Evolutionary conservation across 108 stramenopile species (phyloP).

Genomic region (Chaetoceros muelleri): DNA sequence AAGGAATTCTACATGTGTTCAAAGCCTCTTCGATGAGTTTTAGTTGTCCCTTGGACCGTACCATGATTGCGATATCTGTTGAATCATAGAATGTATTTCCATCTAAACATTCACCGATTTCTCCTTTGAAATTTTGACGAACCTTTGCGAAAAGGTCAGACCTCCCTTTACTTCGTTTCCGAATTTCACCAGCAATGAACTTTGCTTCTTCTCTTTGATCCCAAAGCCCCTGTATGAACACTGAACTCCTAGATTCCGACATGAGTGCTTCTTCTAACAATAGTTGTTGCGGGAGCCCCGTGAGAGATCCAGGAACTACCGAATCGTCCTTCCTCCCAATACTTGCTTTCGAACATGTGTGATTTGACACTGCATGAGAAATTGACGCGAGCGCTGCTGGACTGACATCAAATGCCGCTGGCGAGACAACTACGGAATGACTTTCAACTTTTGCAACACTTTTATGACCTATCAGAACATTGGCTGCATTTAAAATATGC

Average conservation of each 20-base stretch:
- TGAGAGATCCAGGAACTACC: no score
- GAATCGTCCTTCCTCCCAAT: constrained; percentile 20
- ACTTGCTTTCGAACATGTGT: constrained; percentile 3
- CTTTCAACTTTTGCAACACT: constrained; percentile 2
- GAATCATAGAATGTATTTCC: constrained; percentile 12
- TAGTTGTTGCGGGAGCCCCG: constrained; percentile 9
- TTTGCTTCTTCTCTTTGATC: constrained; percentile 43
- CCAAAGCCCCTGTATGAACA: constrained; percentile 41
- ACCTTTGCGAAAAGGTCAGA: constrained; percentile 17
- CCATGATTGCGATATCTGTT: constrained; percentile 43
- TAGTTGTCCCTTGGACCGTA: constrained; percentile 29
- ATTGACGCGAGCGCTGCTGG: constrained; percentile 26
- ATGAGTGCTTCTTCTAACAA: constrained; percentile 23
- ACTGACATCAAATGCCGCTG: constrained; percentile 21
- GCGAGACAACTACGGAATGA: not conserved
- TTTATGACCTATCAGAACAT: constrained; percentile 18
- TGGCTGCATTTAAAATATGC: constrained; percentile 32
- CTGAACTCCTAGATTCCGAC: constrained; percentile 22
- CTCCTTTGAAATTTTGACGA: constrained; percentile 12
- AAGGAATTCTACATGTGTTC: constrained; percentile 23
- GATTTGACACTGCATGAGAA: constrained; percentile 5
- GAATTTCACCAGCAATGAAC: constrained; percentile 33
- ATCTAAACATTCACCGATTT: not conserved
- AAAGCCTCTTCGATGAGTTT: constrained; percentile 32
- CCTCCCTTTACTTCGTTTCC: constrained; percentile 28